These are phyloP conservation scores for Hyphodiscus hymeniophilus DNA, from an alignment of 495 filamentous ascomycete genomes.

Conservation along the genomic window DNA sequence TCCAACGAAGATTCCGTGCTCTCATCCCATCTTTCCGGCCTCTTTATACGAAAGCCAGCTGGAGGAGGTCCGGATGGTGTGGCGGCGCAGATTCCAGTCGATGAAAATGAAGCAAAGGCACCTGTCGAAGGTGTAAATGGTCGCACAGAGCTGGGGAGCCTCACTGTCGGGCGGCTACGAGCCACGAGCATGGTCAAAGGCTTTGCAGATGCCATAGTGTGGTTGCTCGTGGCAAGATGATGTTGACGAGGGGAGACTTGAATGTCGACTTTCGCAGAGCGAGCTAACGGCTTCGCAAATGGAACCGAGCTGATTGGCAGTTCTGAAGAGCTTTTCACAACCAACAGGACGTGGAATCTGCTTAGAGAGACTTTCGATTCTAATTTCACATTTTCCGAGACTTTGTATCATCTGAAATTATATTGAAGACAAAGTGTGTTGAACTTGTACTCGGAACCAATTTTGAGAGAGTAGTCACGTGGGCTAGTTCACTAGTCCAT, in stretches of 20 bases:
- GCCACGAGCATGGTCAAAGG: constrained; percentile 45
- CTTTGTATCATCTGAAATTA: too few species aligned
- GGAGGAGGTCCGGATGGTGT: constrained; percentile 71
- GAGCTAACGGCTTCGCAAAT: too few species aligned
- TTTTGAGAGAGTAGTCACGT: too few species aligned
- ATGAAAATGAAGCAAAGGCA: constrained; percentile 25
- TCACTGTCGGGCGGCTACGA: constrained; percentile 33
- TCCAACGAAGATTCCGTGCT: constrained; percentile 63
- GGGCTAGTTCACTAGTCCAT: too few species aligned
- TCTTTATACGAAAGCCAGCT: constrained; percentile 64
- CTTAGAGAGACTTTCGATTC: too few species aligned
- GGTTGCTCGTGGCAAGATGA: constrained; percentile 23
- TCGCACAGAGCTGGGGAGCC: constrained; percentile 9
- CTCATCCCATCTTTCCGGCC: constrained; percentile 61
- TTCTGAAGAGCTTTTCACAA: constrained; percentile 6
- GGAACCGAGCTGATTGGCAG: constrained; percentile 13
- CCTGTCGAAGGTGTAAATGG: constrained; percentile 26
- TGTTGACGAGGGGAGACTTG: constrained; percentile 12
- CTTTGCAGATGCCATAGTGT: constrained; percentile 43
- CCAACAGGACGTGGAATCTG: too few species aligned
- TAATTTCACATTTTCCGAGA: too few species aligned
- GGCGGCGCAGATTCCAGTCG: constrained; percentile 60
- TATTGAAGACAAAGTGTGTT: too few species aligned
- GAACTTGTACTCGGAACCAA: too few species aligned
- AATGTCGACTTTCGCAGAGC: background rate